Base-by-base conservation (phyloP, 768 basidiomycete genomes). In the Auricularia auricula-judae region DNA sequence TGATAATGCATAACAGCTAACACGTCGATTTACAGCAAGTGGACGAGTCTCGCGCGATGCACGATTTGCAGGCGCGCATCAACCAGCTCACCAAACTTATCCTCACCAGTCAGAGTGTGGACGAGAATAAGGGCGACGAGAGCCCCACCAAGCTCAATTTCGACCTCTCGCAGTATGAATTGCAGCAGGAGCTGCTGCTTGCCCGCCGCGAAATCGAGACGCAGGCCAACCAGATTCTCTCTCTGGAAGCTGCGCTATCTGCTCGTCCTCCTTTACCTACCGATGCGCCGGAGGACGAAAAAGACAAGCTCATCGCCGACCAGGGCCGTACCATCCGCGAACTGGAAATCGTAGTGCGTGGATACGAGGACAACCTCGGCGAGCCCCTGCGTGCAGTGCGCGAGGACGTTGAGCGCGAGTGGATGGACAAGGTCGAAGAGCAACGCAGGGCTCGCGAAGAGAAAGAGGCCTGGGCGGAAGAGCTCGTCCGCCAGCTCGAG, bases 61-160 rank as follows among this genome's bases (percentile, higher is more conserved):
- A 83, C 63, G 91, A 93, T 69, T 79, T 93, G 23, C 90, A 89
- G 67, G 76, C 83, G 36, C 81, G 90, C 53, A 92, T 93, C 71
- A 84, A 86, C 68, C 91, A 92, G 72, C 76, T 93, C 63, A 91
- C 88, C 65, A 93, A 87, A 72, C 79, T 91, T 62, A 93, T 92
- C 70, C 75, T 92, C 67, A 96, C 93, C 3, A 92, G 90, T 67
- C 86, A 91, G 67, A 89, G 84, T 1, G 86, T 96, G 36, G 88
- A 86, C 67, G 86, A 88, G 65, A 77, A 68, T 62, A 83, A 80
- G 66, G 85, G 84, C 59, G 85, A 84, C 64, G 87, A 89, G 62
- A 94, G 92, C 74, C 94, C 94, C 0, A 82, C 82, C 63, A 96
- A 95, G 77, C 78, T 97, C 36, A 91, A 95, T 73, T 95, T 93